Conservation (phyloP, 306 rosid genomes). For the Adenanthera pavonina region DNA sequence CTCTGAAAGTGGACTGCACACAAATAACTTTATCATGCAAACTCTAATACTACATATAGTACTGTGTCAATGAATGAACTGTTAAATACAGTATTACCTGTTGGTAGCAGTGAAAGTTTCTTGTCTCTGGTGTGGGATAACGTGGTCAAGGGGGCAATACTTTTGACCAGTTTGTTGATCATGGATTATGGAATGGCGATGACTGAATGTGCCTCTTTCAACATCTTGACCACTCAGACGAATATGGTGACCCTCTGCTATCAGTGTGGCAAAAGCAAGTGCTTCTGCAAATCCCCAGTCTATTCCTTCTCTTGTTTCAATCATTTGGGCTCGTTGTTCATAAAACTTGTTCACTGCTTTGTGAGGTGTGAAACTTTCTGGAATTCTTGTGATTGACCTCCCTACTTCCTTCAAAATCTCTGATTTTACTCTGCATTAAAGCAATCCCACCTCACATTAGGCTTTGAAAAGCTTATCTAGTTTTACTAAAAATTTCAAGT, state of each 20-base stretch:
- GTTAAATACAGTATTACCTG: constrained; percentile 54
- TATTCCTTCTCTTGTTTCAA: constrained; percentile 87
- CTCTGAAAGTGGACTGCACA: constrained; percentile 85
- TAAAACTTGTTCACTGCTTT: constrained; percentile 89
- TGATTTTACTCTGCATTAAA: constrained; percentile 69
- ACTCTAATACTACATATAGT: too few relatives aligned
- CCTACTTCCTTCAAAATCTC: constrained; percentile 88
- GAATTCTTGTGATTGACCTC: constrained; percentile 76
- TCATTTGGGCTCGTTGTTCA: constrained; percentile 84
- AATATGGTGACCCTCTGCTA: constrained; percentile 91
- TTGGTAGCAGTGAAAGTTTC: constrained; percentile 93
- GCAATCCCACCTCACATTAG: too few relatives aligned
- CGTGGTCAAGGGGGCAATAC: constrained; percentile 88
- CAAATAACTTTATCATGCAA: too few relatives aligned
- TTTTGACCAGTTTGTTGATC: constrained; percentile 82
- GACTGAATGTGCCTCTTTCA: constrained; percentile 97
- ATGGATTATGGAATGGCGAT: constrained; percentile 84
- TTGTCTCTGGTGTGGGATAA: constrained; percentile 74
- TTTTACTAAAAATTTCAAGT: too few relatives aligned
- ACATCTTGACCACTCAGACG: constrained; percentile 96
- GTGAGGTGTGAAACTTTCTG: constrained; percentile 78
- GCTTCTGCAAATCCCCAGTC: constrained; percentile 97
- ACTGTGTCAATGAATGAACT: too few relatives aligned
- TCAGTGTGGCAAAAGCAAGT: constrained; percentile 89
- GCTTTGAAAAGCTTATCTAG: too few relatives aligned